Percentiles rank a stretch among this genome's conserved stretches.
Conservation (phyloP, 345 rosid genomes). For the Syzygium oleosum region DNA sequence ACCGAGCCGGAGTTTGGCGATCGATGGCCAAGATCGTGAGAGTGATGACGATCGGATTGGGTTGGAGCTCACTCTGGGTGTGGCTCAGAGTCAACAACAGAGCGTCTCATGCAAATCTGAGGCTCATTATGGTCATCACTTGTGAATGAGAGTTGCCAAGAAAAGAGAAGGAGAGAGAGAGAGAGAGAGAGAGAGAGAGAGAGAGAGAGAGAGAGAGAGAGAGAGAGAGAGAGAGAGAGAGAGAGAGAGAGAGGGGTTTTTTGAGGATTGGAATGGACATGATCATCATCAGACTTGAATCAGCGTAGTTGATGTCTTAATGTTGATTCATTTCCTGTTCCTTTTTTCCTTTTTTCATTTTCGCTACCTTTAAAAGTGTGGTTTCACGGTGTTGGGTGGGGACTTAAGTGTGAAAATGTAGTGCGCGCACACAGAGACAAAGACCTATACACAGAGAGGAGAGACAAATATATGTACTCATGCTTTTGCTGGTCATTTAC, state of each 20-base stretch:
- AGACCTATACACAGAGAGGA: not conserved
- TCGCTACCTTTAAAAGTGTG: not conserved
- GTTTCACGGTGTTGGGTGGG: not conserved
- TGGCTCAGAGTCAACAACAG: not conserved
- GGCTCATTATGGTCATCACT: not conserved
- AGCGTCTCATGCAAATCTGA: not conserved
- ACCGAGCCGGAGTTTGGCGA: not conserved
- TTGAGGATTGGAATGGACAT: not conserved
- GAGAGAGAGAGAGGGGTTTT: not conserved
- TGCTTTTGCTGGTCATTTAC: not conserved
- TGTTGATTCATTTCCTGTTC: not conserved
- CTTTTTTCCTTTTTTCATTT: not conserved
- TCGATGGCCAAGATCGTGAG: not conserved
- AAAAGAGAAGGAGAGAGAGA: not conserved
- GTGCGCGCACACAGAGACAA: not conserved
- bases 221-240: not conserved
- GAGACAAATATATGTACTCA: not conserved
- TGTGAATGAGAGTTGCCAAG: not conserved
- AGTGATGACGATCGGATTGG: not conserved
- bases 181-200: not conserved
- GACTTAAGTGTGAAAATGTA: not conserved
- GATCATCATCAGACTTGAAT: not conserved
- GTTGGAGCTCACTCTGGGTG: constrained; percentile 30
- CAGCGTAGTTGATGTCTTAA: not conserved
- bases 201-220: not conserved